Evolutionary conservation across 805 yeast species (phyloP).

Genomic region (Barnettozyma botsteinii): DNA sequence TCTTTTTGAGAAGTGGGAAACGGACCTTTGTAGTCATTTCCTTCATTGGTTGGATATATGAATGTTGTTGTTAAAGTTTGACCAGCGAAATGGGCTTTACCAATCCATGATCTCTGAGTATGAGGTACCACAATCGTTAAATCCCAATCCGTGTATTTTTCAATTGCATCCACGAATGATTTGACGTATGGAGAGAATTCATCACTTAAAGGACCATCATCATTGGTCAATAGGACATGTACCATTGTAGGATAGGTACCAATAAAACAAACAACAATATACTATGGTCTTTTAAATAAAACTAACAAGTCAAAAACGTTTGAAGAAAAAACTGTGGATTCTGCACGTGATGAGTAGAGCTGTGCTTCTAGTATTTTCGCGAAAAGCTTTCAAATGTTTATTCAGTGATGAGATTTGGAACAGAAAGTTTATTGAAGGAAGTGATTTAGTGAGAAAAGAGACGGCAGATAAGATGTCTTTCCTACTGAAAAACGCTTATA

Average conservation of each 20-base stretch:
- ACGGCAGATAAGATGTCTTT: conserved; percentile 47
- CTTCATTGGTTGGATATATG: conserved; percentile 52
- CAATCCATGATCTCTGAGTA: conserved; percentile 90
- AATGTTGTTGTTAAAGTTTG: conserved; percentile 54
- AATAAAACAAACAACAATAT: too few relatives aligned
- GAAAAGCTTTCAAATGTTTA: too few relatives aligned
- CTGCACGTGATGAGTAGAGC: background rate
- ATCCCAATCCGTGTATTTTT: conserved; percentile 70
- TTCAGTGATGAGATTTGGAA: too few relatives aligned
- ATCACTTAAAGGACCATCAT: conserved; percentile 90
- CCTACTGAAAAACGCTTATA: conserved; percentile 41
- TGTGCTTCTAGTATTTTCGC: too few relatives aligned
- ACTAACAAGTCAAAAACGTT: too few relatives aligned
- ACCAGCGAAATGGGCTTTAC: conserved; percentile 93
- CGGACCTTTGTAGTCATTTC: conserved; percentile 59
- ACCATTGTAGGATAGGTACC: too few relatives aligned
- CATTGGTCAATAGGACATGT: conserved; percentile 59
- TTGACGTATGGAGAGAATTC: conserved; percentile 79
- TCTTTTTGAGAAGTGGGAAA: conserved; percentile 45
- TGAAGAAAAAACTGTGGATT: too few relatives aligned
- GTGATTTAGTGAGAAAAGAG: too few relatives aligned
- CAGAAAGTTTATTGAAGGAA: too few relatives aligned
- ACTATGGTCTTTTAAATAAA: too few relatives aligned
- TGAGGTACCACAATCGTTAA: conserved; percentile 77
- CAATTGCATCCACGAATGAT: conserved; percentile 67